These are phyloP conservation scores for Aristolochia californica DNA, from an alignment of 164 flowering plant genomes.

Conservation along the genomic window DNA sequence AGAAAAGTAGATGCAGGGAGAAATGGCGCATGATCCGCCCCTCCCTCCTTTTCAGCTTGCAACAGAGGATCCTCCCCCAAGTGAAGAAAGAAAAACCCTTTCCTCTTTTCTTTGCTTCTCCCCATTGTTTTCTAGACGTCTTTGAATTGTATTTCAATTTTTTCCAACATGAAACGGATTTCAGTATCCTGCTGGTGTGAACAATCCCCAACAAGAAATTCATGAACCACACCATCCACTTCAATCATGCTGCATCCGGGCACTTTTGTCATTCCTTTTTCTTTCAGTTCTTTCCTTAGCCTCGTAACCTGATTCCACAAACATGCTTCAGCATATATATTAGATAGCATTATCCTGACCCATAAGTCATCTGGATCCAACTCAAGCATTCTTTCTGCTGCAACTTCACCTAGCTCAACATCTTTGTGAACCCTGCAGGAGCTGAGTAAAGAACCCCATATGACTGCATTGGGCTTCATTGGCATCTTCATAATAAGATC, in stretches of 20 bases:
- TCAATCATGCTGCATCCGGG: neutral
- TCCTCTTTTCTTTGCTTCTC: too few species aligned
- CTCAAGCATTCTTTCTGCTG: neutral
- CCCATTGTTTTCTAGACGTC: too few species aligned
- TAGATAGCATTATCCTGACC: neutral
- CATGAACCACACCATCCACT: slow-evolving; percentile 3
- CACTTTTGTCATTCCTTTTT: neutral
- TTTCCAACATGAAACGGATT: too few species aligned
- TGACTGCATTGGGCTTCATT: neutral
- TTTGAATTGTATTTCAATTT: too few species aligned
- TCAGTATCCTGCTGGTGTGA: too few species aligned
- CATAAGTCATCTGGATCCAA: neutral
- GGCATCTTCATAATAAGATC: neutral
- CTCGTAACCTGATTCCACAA: neutral
- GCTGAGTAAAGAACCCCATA: neutral
- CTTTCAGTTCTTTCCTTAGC: slow-evolving; percentile 1
- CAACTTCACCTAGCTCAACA: neutral
- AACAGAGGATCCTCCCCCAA: too few species aligned
- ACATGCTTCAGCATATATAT: neutral
- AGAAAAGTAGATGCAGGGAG: too few species aligned
- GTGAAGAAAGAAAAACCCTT: too few species aligned
- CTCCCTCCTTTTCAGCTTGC: too few species aligned
- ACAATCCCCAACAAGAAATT: neutral
- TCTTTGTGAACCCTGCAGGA: too few species aligned
- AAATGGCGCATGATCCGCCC: too few species aligned